phyloP scores from a whole-genome alignment of 768 basidiomycete species.

The Pleurotus tuoliensis region DNA sequence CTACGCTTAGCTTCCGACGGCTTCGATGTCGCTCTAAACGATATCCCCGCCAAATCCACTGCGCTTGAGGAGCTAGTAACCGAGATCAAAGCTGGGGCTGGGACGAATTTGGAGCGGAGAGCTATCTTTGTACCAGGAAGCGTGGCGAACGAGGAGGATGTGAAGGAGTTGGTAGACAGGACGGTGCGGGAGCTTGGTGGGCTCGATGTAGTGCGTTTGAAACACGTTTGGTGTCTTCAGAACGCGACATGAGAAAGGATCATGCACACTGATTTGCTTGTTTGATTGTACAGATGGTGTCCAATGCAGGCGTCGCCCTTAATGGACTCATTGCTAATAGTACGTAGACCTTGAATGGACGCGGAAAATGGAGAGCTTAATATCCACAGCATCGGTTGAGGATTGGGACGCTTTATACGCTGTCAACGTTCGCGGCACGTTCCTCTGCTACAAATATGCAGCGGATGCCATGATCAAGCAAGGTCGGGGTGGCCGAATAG shows the following conservation, averaged over 20 bases:
- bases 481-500: constrained; percentile 34
- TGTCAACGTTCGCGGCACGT: constrained; percentile 36
- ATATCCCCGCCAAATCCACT: constrained; percentile 12
- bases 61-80: background rate
- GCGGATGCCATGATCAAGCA: constrained; percentile 39
- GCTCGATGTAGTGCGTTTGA: constrained; percentile 7
- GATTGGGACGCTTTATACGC: constrained; percentile 28
- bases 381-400: constrained; percentile 21
- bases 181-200: constrained; percentile 5
- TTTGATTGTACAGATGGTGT: constrained; percentile 21
- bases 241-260: too few species aligned
- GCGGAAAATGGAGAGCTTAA: background rate
- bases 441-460: constrained; percentile 39
- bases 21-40: constrained; percentile 35
- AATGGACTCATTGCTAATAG: background rate
- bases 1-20: constrained; percentile 34
- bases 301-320: constrained; percentile 22
- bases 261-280: too few species aligned
- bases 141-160: constrained; percentile 10
- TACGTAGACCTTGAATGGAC: background rate
- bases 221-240: too few species aligned
- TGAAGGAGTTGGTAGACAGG: background rate
- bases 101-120: background rate
- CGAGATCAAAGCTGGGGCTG: background rate
- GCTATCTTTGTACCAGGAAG: background rate